Percentiles rank a stretch among this genome's conserved stretches.
Evolutionary conservation across 2,329 filamentous ascomycete genomes (phyloP).

Genomic region (Fusarium phyllophilum): DNA sequence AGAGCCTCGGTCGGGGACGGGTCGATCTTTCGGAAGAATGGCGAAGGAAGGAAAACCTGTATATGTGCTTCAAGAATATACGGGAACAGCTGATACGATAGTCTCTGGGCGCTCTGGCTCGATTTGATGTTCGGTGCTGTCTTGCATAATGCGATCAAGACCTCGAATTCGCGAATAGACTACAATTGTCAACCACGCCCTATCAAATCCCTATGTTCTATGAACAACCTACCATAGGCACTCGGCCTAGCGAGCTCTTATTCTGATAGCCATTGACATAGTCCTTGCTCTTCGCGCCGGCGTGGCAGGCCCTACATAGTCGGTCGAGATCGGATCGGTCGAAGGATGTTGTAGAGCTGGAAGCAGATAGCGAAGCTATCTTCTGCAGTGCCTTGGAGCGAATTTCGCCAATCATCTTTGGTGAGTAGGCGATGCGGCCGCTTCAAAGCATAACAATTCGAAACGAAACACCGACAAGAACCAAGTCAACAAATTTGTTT

Average conservation of each 20-base stretch:
- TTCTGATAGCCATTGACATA: constrained; percentile 60
- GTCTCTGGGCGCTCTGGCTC: constrained; percentile 76
- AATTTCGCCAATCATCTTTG: constrained; percentile 64
- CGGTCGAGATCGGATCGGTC: constrained; percentile 72
- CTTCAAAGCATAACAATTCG: constrained; percentile 6
- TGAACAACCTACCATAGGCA: constrained; percentile 67
- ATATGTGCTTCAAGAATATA: constrained; percentile 88
- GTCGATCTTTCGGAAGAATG: constrained; percentile 83
- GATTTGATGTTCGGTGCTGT: constrained; percentile 81
- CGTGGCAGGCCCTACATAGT: constrained; percentile 67
- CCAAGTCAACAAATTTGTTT: constrained; percentile 34
- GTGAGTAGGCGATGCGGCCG: not conserved
- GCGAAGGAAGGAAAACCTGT: constrained; percentile 81
- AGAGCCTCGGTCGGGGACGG: constrained; percentile 90
- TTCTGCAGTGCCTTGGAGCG: constrained; percentile 72
- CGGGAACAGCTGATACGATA: constrained; percentile 81
- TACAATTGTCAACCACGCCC: constrained; percentile 52
- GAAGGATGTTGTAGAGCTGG: constrained; percentile 62
- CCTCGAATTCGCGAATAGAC: constrained; percentile 91
- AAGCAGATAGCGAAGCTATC: constrained; percentile 71
- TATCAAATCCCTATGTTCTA: not conserved
- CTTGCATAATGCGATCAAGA: constrained; percentile 90
- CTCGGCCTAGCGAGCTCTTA: constrained; percentile 59
- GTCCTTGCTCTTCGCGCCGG: constrained; percentile 56
- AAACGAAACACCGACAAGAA: constrained; percentile 6